These are phyloP conservation scores for Candida sanyaensis DNA, from an alignment of 1,139 yeast genomes.

Conservation along the genomic window DNA sequence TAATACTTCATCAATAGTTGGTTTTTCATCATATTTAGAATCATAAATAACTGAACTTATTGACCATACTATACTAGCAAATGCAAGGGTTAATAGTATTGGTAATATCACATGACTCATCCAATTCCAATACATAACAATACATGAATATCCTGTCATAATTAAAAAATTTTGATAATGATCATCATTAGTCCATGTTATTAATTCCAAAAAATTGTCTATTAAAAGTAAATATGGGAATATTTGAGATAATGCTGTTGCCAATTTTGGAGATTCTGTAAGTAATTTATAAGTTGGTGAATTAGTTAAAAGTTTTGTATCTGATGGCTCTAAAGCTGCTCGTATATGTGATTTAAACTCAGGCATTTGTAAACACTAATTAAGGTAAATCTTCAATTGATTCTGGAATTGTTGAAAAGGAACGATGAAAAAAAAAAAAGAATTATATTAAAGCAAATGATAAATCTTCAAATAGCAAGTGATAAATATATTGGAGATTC, in stretches of 20 bases:
- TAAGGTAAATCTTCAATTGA: no score
- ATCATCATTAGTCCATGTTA: conserved; percentile 60
- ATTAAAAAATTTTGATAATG: conserved; percentile 50
- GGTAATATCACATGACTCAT: conserved; percentile 42
- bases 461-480: background rate
- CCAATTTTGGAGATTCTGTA: conserved; percentile 46
- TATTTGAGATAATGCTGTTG: conserved; percentile 47
- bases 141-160: conserved; percentile 38
- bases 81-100: conserved; percentile 29
- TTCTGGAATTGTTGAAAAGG: background rate
- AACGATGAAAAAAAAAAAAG: no score
- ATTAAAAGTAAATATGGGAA: conserved; percentile 50
- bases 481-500: background rate
- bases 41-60: conserved; percentile 45
- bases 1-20: conserved; percentile 59
- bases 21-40: conserved; percentile 45
- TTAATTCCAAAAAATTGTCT: conserved; percentile 45
- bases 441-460: background rate
- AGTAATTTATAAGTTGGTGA: conserved; percentile 31
- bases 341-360: conserved; percentile 13
- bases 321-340: conserved; percentile 36
- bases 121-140: conserved; percentile 48
- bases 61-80: conserved; percentile 49
- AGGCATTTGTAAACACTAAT: conserved; percentile 8
- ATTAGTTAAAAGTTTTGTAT: conserved; percentile 29